These are phyloP conservation scores for Irpex rosettiformis DNA, from an alignment of 1,284 basidiomycete genomes.

Conservation along the genomic window DNA sequence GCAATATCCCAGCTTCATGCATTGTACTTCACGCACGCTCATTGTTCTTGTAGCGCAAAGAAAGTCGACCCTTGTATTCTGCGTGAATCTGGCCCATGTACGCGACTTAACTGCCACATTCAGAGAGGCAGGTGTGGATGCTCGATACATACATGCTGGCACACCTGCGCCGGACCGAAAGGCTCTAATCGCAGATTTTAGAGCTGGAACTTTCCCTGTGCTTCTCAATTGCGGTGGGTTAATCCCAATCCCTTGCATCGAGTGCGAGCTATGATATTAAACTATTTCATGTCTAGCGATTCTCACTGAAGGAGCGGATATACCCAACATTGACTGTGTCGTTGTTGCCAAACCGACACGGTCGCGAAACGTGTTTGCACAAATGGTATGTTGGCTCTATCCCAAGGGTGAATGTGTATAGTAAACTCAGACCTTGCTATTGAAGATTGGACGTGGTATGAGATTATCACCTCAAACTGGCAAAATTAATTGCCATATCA, in stretches of 20 bases:
- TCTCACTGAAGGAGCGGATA: conserved; percentile 89
- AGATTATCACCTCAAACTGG: conserved; percentile 78
- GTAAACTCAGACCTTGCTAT: background rate
- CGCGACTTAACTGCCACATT: conserved; percentile 73
- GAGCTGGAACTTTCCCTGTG: conserved; percentile 75
- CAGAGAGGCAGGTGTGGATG: conserved; percentile 78
- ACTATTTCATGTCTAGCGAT: conserved; percentile 73
- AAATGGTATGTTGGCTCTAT: conserved; percentile 70
- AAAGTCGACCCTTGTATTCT: conserved; percentile 89
- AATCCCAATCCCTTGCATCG: no score
- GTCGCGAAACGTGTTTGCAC: conserved; percentile 86
- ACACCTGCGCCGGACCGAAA: conserved; percentile 70
- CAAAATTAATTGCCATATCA: conserved; percentile 84
- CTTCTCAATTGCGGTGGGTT: conserved; percentile 83
- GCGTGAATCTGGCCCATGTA: conserved; percentile 86
- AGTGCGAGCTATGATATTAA: no score
- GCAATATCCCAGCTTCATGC: conserved; percentile 12
- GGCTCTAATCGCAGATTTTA: conserved; percentile 68
- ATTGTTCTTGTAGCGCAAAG: conserved; percentile 43
- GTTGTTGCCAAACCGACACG: conserved; percentile 85
- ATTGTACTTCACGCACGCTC: no score
- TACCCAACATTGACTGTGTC: conserved; percentile 91
- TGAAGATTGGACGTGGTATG: conserved; percentile 95
- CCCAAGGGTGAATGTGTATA: background rate
- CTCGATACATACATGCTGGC: conserved; percentile 74